Evolutionary conservation across 148 eudicot genomes (phyloP).

Genomic region (Cornus controversa): DNA sequence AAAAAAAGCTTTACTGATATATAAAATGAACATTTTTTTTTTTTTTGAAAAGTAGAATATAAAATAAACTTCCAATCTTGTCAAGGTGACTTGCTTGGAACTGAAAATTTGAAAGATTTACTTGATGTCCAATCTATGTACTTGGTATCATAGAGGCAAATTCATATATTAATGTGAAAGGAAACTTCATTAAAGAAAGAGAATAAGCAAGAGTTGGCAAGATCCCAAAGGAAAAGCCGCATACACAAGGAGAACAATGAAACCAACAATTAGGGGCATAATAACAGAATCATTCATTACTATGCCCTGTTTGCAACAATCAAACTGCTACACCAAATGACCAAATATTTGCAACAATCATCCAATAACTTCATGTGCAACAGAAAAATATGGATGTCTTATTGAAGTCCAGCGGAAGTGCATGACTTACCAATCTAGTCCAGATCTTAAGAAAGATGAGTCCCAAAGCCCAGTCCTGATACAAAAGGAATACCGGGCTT

Average conservation of each 20-base stretch:
- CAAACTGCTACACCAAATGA: background rate
- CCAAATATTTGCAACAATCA: background rate
- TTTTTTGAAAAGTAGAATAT: too few species aligned
- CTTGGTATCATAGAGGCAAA: too few species aligned
- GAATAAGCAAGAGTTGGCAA: too few species aligned
- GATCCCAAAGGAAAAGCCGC: too few species aligned
- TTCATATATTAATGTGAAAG: too few species aligned
- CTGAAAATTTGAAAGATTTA: background rate
- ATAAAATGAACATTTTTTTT: too few species aligned
- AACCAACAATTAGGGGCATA: background rate
- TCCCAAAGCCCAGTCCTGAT: conserved; percentile 99
- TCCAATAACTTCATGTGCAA: background rate
- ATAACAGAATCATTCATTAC: background rate
- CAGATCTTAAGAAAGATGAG: conserved; percentile 88
- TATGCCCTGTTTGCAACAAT: too few species aligned
- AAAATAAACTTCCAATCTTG: background rate
- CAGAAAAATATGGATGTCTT: background rate
- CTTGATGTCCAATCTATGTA: background rate
- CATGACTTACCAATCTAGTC: conserved; percentile 83
- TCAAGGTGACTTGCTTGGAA: background rate
- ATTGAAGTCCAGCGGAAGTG: background rate
- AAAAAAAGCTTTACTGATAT: too few species aligned
- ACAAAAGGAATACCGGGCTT: conserved; percentile 95
- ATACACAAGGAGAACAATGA: too few species aligned
- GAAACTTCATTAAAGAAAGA: too few species aligned